Percentiles rank a stretch among this genome's conserved stretches.
These are phyloP conservation scores for Dioszegia aurantiaca DNA, from an alignment of 768 basidiomycete genomes.

Conservation along the genomic window DNA sequence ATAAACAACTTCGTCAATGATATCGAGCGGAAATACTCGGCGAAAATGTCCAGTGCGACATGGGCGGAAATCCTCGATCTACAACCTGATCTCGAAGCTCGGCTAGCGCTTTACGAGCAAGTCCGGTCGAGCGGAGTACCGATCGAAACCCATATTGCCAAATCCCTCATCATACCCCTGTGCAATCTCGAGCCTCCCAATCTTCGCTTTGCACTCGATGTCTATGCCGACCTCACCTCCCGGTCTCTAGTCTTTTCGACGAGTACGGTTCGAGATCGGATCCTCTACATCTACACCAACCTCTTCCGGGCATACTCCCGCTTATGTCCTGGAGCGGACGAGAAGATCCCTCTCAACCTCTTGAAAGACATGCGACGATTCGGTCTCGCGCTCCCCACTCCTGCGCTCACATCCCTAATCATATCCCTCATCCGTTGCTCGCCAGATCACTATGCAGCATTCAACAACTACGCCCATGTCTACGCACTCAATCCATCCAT, in stretches of 20 bases:
- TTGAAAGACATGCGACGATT: constrained; percentile 11
- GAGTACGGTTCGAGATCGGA: background rate
- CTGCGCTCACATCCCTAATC: constrained; percentile 56
- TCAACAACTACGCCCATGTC: constrained; percentile 60
- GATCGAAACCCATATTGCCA: constrained; percentile 18
- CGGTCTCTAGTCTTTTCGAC: background rate
- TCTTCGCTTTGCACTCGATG: constrained; percentile 18
- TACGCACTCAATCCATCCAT: constrained; percentile 36
- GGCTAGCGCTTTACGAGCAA: constrained; percentile 21
- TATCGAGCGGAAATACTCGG: constrained; percentile 12
- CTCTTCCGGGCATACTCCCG: constrained; percentile 7
- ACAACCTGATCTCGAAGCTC: constrained; percentile 8
- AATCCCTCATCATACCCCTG: constrained; percentile 27
- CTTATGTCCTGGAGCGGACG: background rate
- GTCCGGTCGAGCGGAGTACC: constrained; percentile 19
- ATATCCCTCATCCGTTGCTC: constrained; percentile 68
- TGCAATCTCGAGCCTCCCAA: constrained; percentile 14
- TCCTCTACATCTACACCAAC: constrained; percentile 36
- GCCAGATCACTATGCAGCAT: constrained; percentile 60
- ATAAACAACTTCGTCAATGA: constrained; percentile 21
- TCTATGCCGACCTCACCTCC: constrained; percentile 25
- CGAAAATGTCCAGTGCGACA: constrained; percentile 6
- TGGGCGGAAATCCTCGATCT: constrained; percentile 27
- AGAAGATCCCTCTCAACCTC: constrained; percentile 1
- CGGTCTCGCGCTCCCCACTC: constrained; percentile 3